Conservation (phyloP, 2,329 filamentous ascomycete species). For the Harringtonia aguacate region DNA sequence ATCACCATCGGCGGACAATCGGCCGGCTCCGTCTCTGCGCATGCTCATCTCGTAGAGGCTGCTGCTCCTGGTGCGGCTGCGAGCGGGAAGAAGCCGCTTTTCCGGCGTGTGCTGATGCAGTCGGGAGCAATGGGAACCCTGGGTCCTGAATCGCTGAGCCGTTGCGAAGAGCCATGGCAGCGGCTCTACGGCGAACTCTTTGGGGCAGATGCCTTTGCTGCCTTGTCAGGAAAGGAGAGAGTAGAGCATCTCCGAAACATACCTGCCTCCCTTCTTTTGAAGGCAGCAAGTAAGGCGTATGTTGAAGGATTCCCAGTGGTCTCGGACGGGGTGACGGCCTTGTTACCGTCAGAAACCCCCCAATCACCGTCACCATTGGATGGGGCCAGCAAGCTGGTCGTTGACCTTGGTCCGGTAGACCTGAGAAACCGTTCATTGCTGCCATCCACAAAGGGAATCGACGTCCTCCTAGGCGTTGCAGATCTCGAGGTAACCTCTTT, state of each 20-base stretch:
- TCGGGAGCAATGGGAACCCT: constrained; percentile 2
- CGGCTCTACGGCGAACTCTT: neutral
- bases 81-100: neutral
- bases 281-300: no score
- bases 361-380: neutral
- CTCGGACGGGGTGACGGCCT: neutral
- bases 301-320: no score
- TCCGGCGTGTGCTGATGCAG: neutral
- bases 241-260: no score
- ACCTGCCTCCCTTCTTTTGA: no score
- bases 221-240: neutral
- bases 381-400: no score
- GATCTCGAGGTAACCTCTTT: neutral
- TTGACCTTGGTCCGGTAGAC: neutral
- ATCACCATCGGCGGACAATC: constrained; percentile 34
- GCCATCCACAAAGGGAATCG: neutral
- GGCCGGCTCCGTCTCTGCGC: constrained; percentile 3
- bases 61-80: neutral
- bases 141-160: neutral
- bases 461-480: neutral
- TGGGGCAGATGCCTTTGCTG: neutral
- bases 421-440: neutral
- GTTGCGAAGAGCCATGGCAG: neutral
- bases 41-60: constrained; percentile 1
- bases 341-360: neutral